Conservation (phyloP, 2,329 filamentous ascomycete genomes). For the Scedosporium minutisporum region DNA sequence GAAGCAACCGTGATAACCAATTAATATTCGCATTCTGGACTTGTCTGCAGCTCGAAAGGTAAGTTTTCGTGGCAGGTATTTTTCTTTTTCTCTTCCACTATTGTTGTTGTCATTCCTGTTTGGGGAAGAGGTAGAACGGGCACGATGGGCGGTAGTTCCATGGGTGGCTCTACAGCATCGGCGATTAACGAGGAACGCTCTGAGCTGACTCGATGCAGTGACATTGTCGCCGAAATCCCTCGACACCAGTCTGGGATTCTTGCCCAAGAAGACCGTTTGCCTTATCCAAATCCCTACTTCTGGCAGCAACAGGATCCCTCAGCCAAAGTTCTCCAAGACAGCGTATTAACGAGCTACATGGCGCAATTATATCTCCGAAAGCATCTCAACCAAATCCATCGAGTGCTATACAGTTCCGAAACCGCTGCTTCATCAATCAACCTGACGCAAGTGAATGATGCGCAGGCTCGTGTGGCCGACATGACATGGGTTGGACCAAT, state of each 20-base stretch:
- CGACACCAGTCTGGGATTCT: constrained; percentile 52
- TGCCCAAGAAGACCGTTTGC: constrained; percentile 54
- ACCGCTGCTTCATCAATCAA: constrained; percentile 12
- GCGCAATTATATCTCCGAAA: constrained; percentile 57
- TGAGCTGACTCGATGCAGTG: constrained; percentile 37
- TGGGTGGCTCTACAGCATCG: too few species aligned
- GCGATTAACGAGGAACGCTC: too few species aligned
- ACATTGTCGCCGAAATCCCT: constrained; percentile 80
- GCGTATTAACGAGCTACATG: constrained; percentile 49
- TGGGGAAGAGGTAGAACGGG: too few species aligned
- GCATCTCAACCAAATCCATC: constrained; percentile 54
- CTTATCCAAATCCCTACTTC: constrained; percentile 49
- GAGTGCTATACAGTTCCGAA: constrained; percentile 41
- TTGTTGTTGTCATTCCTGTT: background rate
- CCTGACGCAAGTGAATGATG: background rate
- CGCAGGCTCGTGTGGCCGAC: constrained; percentile 14
- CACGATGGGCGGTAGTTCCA: too few species aligned
- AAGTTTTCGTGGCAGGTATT: constrained; percentile 12
- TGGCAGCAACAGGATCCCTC: constrained; percentile 13
- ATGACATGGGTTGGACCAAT: constrained; percentile 37
- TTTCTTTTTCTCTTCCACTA: background rate
- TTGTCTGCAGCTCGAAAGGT: constrained; percentile 86
- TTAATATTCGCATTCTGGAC: constrained; percentile 82
- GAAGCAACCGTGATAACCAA: constrained; percentile 43
- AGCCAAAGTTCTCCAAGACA: constrained; percentile 27